Evolutionary conservation across 371 early-diverging fungal species (phyloP).

Genomic region (Nematocida sp.): DNA sequence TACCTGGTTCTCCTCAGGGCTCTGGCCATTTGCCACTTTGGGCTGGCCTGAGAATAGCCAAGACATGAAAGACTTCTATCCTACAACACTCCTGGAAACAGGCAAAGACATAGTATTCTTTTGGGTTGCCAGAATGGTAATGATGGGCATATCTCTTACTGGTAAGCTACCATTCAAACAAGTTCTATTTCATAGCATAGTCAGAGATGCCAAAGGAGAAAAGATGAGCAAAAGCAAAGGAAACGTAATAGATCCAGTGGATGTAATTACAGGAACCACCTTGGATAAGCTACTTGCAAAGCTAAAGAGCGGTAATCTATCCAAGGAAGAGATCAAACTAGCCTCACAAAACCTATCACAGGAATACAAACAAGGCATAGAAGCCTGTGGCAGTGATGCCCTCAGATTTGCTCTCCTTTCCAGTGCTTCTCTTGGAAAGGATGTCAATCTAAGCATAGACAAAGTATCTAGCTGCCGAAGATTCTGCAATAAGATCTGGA

Average conservation of each 20-base stretch:
- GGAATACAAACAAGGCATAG: conserved; percentile 94
- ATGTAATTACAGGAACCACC: conserved; percentile 85
- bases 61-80: conserved; percentile 80
- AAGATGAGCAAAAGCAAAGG: conserved; percentile 97
- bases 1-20: conserved; percentile 97
- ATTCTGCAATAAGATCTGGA: conserved; percentile 99
- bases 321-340: conserved; percentile 78
- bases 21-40: conserved; percentile 93
- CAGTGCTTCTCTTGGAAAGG: conserved; percentile 76
- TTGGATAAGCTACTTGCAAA: conserved; percentile 72
- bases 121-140: conserved; percentile 99
- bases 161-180: conserved; percentile 81
- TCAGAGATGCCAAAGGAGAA: conserved; percentile 95
- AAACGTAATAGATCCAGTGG: conserved; percentile 96
- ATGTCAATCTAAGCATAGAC: conserved; percentile 87
- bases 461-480: conserved; percentile 94
- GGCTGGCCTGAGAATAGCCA: conserved; percentile 76
- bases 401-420: conserved; percentile 87
- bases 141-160: conserved; percentile 87
- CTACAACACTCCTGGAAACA: conserved; percentile 85
- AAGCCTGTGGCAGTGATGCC: conserved; percentile 96
- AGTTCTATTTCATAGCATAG: conserved; percentile 89
- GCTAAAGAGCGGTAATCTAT: conserved; percentile 73
- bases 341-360: conserved; percentile 68
- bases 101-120: conserved; percentile 98